Evolutionary conservation across 148 eudicot genomes (phyloP), one percentile per base, ranked within the genome.

Genomic region (Rhododendron ovatum): DNA sequence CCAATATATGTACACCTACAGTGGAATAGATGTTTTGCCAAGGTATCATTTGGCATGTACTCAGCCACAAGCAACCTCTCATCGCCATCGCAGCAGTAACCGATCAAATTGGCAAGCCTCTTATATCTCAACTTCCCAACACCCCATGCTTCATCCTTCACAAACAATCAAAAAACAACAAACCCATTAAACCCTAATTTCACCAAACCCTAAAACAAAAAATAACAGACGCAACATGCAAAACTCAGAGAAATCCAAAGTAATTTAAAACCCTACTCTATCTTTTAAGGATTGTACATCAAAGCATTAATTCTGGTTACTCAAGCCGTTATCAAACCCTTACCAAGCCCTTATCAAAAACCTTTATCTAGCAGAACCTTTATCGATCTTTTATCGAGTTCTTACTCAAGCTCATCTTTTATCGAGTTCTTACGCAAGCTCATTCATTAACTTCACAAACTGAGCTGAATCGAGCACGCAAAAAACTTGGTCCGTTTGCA

Each of bases 61-160:
- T 97, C 99, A 26, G 99, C 99, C 43, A 97, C 99, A n/a, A 97
- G 96, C 86, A 97, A 88, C 92, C 98, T 95, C 89, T 97, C 98
- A 84, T 97, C 98, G 11, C 98, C 98, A 55, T 95, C 99, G 85
- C 98, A 95, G 80, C 99, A 97, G 89, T 93, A 97, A 8, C 99
- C 99, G 75, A 97, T 93, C 92, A 97, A 87, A 94, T 94, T 97
- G 4, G 99, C 99, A 82, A 97, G 65, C 89, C 92, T 92, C 86
- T 93, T 93, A 65, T 93, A 92, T 87, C 96, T 93, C 91, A 97
- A 91, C 90, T 93, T 97, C 53, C 98, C 98, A 82, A 97, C 98
- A 57, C 97, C 98, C 91, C 90, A 90, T 0, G 99, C 99, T 88
- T 97, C 99, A 82, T 95, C 99, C 99, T 97, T 71, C 86, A 86